Conservation (phyloP, 345 rosid species). For the Populus ilicifolia region DNA sequence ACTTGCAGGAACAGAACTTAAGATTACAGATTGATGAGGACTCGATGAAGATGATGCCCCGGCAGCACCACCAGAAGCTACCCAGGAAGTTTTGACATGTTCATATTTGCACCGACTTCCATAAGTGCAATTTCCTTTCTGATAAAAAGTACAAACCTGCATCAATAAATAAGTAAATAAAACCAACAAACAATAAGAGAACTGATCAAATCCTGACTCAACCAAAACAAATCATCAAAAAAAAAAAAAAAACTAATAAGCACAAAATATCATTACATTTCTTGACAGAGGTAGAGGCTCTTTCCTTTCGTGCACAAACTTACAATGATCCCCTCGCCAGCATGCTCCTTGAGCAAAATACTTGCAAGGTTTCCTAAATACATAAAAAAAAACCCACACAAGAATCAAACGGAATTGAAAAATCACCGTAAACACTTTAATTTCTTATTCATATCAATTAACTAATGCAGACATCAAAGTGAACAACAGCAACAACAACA, state of each 20-base stretch:
- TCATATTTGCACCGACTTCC: slow-evolving; percentile 78
- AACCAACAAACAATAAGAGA: neutral
- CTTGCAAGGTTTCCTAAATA: slow-evolving; percentile 41
- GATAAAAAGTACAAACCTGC: slow-evolving; percentile 80
- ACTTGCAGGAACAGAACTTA: slow-evolving; percentile 27
- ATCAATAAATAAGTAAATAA: neutral
- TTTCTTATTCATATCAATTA: neutral
- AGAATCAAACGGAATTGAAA: neutral
- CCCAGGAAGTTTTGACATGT: slow-evolving; percentile 46
- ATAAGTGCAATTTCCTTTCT: slow-evolving; percentile 69
- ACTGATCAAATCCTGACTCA: neutral
- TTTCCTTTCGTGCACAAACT: slow-evolving; percentile 66
- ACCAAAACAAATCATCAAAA: neutral
- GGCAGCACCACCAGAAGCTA: slow-evolving; percentile 22
- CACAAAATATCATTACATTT: slow-evolving; percentile 39
- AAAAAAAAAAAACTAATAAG: neutral
- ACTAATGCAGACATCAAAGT: neutral
- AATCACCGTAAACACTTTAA: neutral
- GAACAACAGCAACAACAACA: neutral
- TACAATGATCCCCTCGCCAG: slow-evolving; percentile 76
- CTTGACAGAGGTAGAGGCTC: slow-evolving; percentile 19
- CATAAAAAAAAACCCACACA: neutral
- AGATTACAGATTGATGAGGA: slow-evolving; percentile 24
- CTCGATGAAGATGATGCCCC: slow-evolving; percentile 52
- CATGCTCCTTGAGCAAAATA: slow-evolving; percentile 81